phyloP scores from a whole-genome alignment of 2,329 filamentous ascomycete genomes.

The Raffaelea albimanens region DNA sequence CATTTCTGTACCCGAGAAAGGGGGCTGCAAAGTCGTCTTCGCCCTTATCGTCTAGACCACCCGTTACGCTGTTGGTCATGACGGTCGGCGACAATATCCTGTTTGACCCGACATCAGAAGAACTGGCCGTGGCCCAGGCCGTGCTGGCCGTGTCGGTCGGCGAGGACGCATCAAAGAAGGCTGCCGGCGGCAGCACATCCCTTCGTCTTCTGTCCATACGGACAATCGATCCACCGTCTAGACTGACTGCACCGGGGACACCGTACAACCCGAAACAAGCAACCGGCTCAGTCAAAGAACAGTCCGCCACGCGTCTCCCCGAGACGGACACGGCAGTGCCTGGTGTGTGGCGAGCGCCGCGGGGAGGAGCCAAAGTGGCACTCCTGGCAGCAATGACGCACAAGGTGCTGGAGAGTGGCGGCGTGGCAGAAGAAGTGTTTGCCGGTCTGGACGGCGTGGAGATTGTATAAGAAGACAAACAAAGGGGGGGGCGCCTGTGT shows the following conservation, averaged over 20 bases:
- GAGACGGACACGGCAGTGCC: conserved; percentile 50
- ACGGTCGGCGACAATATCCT: conserved; percentile 80
- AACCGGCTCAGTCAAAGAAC: conserved; percentile 10
- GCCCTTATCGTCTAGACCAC: conserved; percentile 47
- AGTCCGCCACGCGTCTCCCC: conserved; percentile 20
- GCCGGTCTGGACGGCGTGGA: conserved; percentile 71
- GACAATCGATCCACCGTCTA: conserved; percentile 65
- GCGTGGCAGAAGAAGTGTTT: conserved; percentile 79
- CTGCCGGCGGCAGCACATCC: conserved; percentile 18
- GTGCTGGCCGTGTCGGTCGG: conserved; percentile 78
- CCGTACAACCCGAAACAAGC: conserved; percentile 40
- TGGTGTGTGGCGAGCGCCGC: conserved; percentile 76
- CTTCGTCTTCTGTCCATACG: conserved; percentile 59
- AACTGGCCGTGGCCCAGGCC: conserved; percentile 85
- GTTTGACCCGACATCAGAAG: conserved; percentile 85
- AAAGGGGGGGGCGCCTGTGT: not conserved
- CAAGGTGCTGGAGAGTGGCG: conserved; percentile 64
- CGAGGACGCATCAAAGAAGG: conserved; percentile 22
- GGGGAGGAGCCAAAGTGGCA: conserved; percentile 71
- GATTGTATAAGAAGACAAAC: conserved; percentile 42
- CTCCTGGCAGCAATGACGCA: conserved; percentile 67
- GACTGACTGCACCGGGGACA: conserved; percentile 62
- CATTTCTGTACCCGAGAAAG: conserved; percentile 60
- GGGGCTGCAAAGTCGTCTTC: not conserved
- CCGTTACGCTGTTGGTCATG: conserved; percentile 84